Base-by-base conservation (phyloP, 257 asterid genomes). In the Voacanga thouarsii region DNA sequence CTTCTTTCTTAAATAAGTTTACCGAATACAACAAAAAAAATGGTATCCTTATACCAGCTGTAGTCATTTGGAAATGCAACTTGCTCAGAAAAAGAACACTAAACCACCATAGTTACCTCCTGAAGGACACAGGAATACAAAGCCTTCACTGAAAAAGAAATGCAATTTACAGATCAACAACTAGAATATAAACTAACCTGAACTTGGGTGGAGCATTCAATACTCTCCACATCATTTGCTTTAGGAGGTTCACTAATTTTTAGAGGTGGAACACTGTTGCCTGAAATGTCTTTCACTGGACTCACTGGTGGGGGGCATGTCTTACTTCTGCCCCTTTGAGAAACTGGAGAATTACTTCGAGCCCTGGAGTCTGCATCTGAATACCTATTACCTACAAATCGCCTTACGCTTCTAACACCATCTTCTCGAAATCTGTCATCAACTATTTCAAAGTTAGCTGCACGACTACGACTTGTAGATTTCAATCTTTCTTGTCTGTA, bases 391-490 rank as follows among this genome's bases (percentile, higher is more conserved):
- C 72, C 61, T 76, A 83, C 96, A 61, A 79, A 86, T 57, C 39
- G 83, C 79, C 80, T 90, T 77, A 83, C 89, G 72, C 80, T 75
- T 64, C 93, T 70, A 43, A 1, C 4, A 55, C 80, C 95, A 70
- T 90, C 92, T 6, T 95, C 97, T 39, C 97, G 89, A 61, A 89
- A 91, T 86, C 99, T 87, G 79, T 95, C 98, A 80, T 95, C 98
- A 70, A 95, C 97, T 72, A 95, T 84, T 92, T 93, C 98, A 78
- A 95, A 89, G 75, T 80, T 88, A 51, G 90, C 63, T 33, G 89
- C 5, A 55, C 87, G 83, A 43, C 82, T 87, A 7, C 68, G 85
- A 79, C 85, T 79, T 65, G 74, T 78, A n/a, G 92, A 74, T 75
- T 81, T 90, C 30, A 39, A 47, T 19, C 63, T 78, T 75, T 81